phyloP scores from a whole-genome alignment of 2,329 filamentous ascomycete genomes.

The Calonectria montana region DNA sequence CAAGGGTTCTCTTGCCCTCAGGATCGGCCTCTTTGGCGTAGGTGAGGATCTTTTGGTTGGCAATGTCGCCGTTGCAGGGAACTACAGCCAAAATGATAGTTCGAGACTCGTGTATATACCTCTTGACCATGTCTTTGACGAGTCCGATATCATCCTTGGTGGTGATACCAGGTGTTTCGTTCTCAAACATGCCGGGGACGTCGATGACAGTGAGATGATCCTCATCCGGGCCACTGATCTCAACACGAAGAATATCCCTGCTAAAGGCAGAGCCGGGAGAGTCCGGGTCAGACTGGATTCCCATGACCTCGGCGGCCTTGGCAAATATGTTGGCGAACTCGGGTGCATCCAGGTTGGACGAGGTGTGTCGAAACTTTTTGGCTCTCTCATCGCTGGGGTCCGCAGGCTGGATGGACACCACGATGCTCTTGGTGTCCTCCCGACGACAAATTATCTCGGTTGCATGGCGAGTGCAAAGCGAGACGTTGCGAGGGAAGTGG shows the following conservation, averaged over 20 bases:
- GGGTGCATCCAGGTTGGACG: slow-evolving; percentile 36
- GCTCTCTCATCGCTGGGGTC: slow-evolving; percentile 28
- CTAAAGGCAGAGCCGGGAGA: slow-evolving; percentile 54
- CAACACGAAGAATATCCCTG: slow-evolving; percentile 54
- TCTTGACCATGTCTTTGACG: slow-evolving; percentile 59
- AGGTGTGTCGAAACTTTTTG: slow-evolving; percentile 42
- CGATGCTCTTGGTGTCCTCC: slow-evolving; percentile 46
- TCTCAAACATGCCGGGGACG: slow-evolving; percentile 63
- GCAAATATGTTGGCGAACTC: slow-evolving; percentile 53
- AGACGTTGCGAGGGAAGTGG: slow-evolving; percentile 56
- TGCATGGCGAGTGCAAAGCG: slow-evolving; percentile 61
- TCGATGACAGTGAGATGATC: slow-evolving; percentile 65
- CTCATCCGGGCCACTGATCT: slow-evolving; percentile 57
- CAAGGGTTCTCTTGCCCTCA: slow-evolving; percentile 54
- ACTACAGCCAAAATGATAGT: slow-evolving; percentile 63
- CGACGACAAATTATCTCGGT: slow-evolving; percentile 60
- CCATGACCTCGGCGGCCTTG: slow-evolving; percentile 59
- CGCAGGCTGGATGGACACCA: slow-evolving; percentile 52
- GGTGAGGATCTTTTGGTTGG: slow-evolving; percentile 54
- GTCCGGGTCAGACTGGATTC: slow-evolving; percentile 46
- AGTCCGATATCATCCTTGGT: slow-evolving; percentile 57
- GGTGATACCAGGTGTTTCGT: slow-evolving; percentile 49
- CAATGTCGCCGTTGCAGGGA: slow-evolving; percentile 53
- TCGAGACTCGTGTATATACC: slow-evolving; percentile 57
- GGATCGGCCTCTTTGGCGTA: slow-evolving; percentile 53